Evolutionary conservation across 306 rosid genomes (phyloP).

Genomic region (Clitoria ternatea): DNA sequence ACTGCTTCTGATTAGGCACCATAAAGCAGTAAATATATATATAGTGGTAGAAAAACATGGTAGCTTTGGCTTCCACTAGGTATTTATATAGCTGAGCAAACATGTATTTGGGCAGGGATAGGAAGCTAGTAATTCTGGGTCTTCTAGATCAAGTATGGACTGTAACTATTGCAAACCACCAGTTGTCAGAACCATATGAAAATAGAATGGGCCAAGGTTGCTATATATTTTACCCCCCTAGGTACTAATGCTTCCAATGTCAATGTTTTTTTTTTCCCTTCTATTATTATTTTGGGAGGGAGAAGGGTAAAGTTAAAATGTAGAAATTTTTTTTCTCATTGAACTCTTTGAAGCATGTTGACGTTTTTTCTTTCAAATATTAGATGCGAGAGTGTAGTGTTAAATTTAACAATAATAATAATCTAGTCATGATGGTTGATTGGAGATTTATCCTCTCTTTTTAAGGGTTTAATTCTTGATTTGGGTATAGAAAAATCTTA

Average conservation of each 20-base stretch:
- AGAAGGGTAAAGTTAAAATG: background rate
- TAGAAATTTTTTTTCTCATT: background rate
- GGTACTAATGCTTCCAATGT: conserved; percentile 4
- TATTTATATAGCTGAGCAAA: conserved; percentile 30
- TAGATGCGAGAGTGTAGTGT: background rate
- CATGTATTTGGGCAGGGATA: conserved; percentile 17
- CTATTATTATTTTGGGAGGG: background rate
- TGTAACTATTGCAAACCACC: conserved; percentile 43
- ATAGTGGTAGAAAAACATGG: conserved; percentile 33
- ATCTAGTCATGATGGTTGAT: too few species aligned
- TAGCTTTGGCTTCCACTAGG: conserved; percentile 28
- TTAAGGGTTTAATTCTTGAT: too few species aligned
- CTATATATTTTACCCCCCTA: conserved; percentile 26
- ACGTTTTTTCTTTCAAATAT: background rate
- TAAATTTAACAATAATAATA: background rate
- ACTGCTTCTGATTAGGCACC: conserved; percentile 22
- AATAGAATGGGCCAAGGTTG: conserved; percentile 52
- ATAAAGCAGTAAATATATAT: conserved; percentile 27
- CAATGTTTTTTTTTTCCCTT: too few species aligned
- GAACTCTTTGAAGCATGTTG: background rate
- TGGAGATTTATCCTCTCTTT: too few species aligned
- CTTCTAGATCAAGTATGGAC: conserved; percentile 50
- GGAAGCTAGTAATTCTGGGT: conserved; percentile 28
- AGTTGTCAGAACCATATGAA: conserved; percentile 48
- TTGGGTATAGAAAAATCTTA: too few species aligned